Percentiles rank a stretch among this genome's conserved stretches.
phyloP scores from a whole-genome alignment of 768 basidiomycete species.

The Lentinula sp. region DNA sequence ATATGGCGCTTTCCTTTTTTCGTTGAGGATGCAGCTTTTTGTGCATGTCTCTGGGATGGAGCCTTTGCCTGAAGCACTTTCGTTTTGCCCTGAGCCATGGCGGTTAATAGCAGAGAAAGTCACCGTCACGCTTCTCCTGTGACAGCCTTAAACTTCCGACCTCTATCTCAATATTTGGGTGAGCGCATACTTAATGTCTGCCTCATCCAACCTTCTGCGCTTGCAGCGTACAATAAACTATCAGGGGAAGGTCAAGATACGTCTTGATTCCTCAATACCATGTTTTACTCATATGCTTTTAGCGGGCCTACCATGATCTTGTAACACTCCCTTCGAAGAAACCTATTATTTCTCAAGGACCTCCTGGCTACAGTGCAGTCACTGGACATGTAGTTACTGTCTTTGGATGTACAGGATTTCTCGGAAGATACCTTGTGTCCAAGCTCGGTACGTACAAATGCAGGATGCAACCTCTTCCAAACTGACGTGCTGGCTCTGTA shows the following conservation, averaged over 20 bases:
- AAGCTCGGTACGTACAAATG: conserved; percentile 71
- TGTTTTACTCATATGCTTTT: conserved; percentile 10
- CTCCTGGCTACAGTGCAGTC: conserved; percentile 79
- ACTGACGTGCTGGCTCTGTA: conserved; percentile 19
- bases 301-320: conserved; percentile 76
- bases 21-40: conserved; percentile 60
- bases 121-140: background rate
- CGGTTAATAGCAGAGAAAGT: background rate
- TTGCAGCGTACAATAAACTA: conserved; percentile 42
- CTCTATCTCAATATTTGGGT: conserved; percentile 2
- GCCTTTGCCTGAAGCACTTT: conserved; percentile 66
- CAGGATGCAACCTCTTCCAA: conserved; percentile 6
- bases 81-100: conserved; percentile 83
- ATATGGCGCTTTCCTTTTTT: conserved; percentile 79
- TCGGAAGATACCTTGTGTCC: conserved; percentile 89
- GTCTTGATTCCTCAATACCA: background rate
- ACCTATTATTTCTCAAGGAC: conserved; percentile 70
- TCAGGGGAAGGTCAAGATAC: conserved; percentile 36
- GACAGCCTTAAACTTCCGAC: background rate
- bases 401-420: conserved; percentile 93
- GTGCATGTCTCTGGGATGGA: conserved; percentile 48
- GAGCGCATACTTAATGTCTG: conserved; percentile 33
- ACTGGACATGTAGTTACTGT: conserved; percentile 93
- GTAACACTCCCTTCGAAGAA: conserved; percentile 47
- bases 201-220: conserved; percentile 42